phyloP scores from a whole-genome alignment of 257 asterid genomes.

The Eucommia ulmoides region DNA sequence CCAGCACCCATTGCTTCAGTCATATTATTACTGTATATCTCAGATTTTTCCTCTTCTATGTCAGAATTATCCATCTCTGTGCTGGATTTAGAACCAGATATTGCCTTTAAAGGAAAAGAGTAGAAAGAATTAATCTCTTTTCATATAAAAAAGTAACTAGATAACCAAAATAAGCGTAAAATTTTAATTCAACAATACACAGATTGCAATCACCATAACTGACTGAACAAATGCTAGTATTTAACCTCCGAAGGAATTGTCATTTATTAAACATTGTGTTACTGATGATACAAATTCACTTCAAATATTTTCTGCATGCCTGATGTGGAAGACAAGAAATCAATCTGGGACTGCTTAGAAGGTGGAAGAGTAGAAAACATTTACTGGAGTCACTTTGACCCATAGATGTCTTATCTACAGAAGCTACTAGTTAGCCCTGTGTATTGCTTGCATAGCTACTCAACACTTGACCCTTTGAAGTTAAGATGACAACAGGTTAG shows the following conservation, averaged over 20 bases:
- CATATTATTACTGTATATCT: slow-evolving; percentile 77
- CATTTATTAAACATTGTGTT: not conserved
- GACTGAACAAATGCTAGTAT: not conserved
- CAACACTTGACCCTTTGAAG: not conserved
- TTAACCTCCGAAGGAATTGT: not conserved
- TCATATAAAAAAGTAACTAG: not conserved
- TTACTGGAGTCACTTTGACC: not conserved
- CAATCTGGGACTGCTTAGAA: not conserved
- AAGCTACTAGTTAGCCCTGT: not conserved
- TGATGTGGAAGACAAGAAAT: not conserved
- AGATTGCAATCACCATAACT: not conserved
- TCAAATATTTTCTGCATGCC: not conserved
- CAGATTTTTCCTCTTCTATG: slow-evolving; percentile 46
- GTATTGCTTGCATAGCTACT: not conserved
- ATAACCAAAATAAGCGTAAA: not conserved
- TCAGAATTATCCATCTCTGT: slow-evolving; percentile 35
- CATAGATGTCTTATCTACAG: not conserved
- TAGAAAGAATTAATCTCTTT: not conserved
- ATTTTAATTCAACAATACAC: not conserved
- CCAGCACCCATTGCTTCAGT: slow-evolving; percentile 99
- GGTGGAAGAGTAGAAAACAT: not conserved
- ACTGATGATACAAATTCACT: not conserved
- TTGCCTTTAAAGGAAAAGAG: slow-evolving; percentile 31
- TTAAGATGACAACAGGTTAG: not conserved
- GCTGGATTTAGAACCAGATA: slow-evolving; percentile 58